Evolutionary conservation across 2,329 filamentous ascomycete genomes (phyloP).

Genomic region (Xylaria sp.): DNA sequence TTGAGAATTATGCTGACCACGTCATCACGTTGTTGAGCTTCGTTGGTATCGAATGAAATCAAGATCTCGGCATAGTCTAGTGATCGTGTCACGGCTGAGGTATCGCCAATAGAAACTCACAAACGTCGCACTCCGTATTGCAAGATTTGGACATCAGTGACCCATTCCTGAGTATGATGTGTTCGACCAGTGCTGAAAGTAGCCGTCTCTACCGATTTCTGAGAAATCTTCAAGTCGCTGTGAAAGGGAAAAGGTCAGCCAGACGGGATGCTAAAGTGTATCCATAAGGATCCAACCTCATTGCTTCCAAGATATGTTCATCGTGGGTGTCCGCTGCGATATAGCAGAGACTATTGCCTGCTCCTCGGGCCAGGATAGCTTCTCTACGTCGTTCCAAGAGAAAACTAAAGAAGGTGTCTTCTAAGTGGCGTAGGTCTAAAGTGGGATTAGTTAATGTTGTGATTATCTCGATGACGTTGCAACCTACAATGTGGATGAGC

Average conservation of each 20-base stretch:
- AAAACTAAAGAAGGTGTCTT: slow-evolving; percentile 33
- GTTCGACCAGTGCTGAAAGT: slow-evolving; percentile 28
- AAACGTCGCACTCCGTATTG: slow-evolving; percentile 27
- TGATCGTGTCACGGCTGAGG: slow-evolving; percentile 4
- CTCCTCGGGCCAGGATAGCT: slow-evolving; percentile 29
- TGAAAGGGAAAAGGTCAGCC: neutral
- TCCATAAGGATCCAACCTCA: slow-evolving; percentile 18
- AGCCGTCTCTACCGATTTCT: slow-evolving; percentile 34
- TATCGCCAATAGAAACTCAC: neutral
- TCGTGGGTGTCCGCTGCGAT: slow-evolving; percentile 31
- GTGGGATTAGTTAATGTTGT: neutral
- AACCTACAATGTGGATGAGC: slow-evolving; percentile 30
- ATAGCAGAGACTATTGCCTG: slow-evolving; percentile 35
- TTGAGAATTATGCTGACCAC: slow-evolving; percentile 31
- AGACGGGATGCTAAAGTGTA: neutral
- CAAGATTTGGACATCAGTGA: slow-evolving; percentile 37
- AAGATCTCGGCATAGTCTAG: slow-evolving; percentile 39
- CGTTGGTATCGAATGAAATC: slow-evolving; percentile 28
- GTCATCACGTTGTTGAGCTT: slow-evolving; percentile 22
- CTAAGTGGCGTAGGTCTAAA: slow-evolving; percentile 29
- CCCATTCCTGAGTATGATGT: slow-evolving; percentile 31
- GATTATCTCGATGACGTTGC: neutral
- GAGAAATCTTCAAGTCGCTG: slow-evolving; percentile 36
- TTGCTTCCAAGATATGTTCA: slow-evolving; percentile 33
- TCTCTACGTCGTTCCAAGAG: slow-evolving; percentile 28